Evolutionary conservation across 2,329 filamentous ascomycete species (phyloP).

Genomic region (Grosmannia serpens): DNA sequence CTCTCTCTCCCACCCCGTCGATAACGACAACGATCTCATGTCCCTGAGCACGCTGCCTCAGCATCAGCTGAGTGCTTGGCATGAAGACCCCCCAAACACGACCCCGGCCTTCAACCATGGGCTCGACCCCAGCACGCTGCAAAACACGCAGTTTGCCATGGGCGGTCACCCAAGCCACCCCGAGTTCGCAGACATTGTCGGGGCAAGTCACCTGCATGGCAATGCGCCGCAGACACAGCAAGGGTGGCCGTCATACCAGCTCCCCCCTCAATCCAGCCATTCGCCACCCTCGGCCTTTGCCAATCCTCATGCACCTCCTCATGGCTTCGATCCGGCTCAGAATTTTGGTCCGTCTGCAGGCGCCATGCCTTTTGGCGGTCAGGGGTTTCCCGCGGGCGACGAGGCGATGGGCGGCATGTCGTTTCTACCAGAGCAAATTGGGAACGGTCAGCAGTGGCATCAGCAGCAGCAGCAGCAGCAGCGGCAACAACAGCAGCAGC

Average conservation of each 20-base stretch:
- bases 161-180: not conserved
- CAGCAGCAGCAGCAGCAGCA: constrained; percentile 4
- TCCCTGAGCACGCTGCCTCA: constrained; percentile 7
- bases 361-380: not conserved
- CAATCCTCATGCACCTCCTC: not conserved
- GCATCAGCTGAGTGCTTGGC: constrained; percentile 8
- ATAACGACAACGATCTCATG: constrained; percentile 7
- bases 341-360: constrained; percentile 1
- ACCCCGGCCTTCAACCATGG: not conserved
- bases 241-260: constrained; percentile 1
- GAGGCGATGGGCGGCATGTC: constrained; percentile 1
- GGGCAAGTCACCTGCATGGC: not conserved
- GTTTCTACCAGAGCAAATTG: constrained; percentile 2
- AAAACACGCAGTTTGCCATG: not conserved
- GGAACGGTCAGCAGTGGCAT: constrained; percentile 3
- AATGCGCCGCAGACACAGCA: not conserved
- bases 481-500: not conserved
- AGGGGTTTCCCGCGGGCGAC: not conserved
- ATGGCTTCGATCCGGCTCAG: not conserved
- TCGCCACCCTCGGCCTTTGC: not conserved
- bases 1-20: constrained; percentile 1
- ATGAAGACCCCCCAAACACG: not conserved
- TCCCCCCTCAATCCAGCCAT: not conserved
- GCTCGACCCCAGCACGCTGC: too few species aligned
- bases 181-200: constrained; percentile 1